Evolutionary conservation across 768 basidiomycete genomes (phyloP).

Genomic region (Calocybe gangraenosa): DNA sequence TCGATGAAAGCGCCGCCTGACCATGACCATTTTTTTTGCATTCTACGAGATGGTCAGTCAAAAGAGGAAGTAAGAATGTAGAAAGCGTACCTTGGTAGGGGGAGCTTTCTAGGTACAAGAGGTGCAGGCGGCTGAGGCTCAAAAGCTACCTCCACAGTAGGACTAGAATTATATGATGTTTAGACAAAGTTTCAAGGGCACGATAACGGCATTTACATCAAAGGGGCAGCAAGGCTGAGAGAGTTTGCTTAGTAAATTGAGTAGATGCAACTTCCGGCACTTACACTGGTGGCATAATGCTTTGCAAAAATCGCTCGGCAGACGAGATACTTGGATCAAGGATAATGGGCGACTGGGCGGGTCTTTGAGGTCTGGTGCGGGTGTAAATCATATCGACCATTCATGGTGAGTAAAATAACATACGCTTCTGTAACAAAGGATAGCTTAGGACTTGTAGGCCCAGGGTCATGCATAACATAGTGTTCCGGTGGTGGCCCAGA

Average conservation of each 20-base stretch:
- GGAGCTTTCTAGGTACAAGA: constrained; percentile 13
- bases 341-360: background rate
- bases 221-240: constrained; percentile 30
- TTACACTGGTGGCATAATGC: constrained; percentile 17
- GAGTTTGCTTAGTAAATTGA: background rate
- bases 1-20: constrained; percentile 48
- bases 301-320: constrained; percentile 15
- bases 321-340: background rate
- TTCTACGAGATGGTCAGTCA: constrained; percentile 30
- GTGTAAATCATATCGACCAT: background rate
- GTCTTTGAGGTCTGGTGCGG: background rate
- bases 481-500: constrained; percentile 3
- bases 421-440: background rate
- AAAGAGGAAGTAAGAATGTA: background rate
- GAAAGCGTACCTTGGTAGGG: constrained; percentile 17
- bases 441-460: background rate
- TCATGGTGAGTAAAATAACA: background rate
- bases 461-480: constrained; percentile 1
- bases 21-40: constrained; percentile 65
- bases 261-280: background rate
- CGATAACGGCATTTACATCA: constrained; percentile 20
- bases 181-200: background rate
- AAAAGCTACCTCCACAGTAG: constrained; percentile 17
- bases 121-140: constrained; percentile 22
- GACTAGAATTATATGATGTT: constrained; percentile 12